These are phyloP conservation scores for Lolium perenne DNA, from an alignment of 176 grass and related monocot species.

Conservation along the genomic window DNA sequence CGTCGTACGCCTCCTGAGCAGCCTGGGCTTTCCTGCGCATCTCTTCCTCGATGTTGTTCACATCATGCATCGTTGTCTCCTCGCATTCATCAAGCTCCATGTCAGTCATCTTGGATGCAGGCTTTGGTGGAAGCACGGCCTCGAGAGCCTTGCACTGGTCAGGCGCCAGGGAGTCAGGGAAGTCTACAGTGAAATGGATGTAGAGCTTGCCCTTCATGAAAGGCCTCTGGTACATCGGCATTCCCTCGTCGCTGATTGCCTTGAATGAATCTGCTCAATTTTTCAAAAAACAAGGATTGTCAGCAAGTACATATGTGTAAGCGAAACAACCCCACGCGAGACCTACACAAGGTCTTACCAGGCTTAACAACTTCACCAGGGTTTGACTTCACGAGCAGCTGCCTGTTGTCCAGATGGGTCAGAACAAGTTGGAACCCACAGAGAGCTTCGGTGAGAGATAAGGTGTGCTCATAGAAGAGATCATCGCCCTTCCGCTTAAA, in stretches of 20 bases:
- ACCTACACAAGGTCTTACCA: constrained; percentile 53
- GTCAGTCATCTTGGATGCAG: constrained; percentile 65
- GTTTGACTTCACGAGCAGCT: constrained; percentile 84
- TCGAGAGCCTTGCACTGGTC: constrained; percentile 87
- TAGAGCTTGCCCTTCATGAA: constrained; percentile 99
- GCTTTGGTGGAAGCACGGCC: constrained; percentile 72
- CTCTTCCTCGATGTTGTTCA: constrained; percentile 96
- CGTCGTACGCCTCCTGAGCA: constrained; percentile 82
- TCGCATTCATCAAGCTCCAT: constrained; percentile 97
- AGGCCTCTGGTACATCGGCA: constrained; percentile 88
- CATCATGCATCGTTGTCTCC: constrained; percentile 90
- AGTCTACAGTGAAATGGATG: constrained; percentile 90
- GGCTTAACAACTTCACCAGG: constrained; percentile 92
- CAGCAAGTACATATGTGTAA: background rate
- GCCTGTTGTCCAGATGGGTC: constrained; percentile 95
- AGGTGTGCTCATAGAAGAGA: constrained; percentile 90
- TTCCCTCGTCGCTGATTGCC: constrained; percentile 93
- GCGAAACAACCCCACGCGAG: background rate
- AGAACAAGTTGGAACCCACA: constrained; percentile 94
- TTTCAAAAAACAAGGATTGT: constrained; percentile 18
- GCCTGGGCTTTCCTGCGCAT: constrained; percentile 82
- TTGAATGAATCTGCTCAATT: constrained; percentile 81
- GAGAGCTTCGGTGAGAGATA: constrained; percentile 87
- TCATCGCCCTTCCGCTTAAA: constrained; percentile 96
- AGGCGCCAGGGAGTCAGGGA: constrained; percentile 68